Conservation (phyloP, 352 stramenopile genomes). For the Blastocystis sp. region DNA sequence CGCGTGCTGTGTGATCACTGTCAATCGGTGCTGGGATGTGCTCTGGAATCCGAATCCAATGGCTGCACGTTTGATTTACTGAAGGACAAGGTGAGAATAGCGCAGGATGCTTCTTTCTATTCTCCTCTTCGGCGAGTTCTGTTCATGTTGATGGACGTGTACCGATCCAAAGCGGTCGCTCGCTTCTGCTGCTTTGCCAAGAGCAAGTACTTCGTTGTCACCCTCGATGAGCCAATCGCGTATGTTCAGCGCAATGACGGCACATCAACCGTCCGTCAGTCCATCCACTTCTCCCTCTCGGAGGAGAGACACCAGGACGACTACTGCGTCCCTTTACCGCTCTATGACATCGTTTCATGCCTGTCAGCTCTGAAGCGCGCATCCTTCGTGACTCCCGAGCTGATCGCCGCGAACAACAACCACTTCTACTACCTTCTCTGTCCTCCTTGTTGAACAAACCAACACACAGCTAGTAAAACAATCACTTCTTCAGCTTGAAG, state of each 20-base stretch:
- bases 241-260: background rate
- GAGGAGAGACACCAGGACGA: background rate
- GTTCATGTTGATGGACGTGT: slow-evolving; percentile 3
- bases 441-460: slow-evolving; percentile 9
- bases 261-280: background rate
- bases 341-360: background rate
- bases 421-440: slow-evolving; percentile 1
- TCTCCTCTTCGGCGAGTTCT: background rate
- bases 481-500: slow-evolving; percentile 69
- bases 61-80: slow-evolving; percentile 17
- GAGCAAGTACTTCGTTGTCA: background rate
- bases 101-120: background rate
- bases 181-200: background rate
- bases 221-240: background rate
- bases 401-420: background rate
- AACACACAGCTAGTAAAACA: slow-evolving; percentile 3
- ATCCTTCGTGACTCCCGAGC: background rate
- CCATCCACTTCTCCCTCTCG: slow-evolving; percentile 13
- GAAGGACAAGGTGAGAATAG: slow-evolving; percentile 30
- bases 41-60: background rate
- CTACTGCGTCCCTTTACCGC: background rate
- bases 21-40: background rate
- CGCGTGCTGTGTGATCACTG: slow-evolving; percentile 1
- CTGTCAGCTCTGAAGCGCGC: background rate
- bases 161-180: background rate